phyloP scores from a whole-genome alignment of 83 land plant genomes.

The Picea engelmannii region DNA sequence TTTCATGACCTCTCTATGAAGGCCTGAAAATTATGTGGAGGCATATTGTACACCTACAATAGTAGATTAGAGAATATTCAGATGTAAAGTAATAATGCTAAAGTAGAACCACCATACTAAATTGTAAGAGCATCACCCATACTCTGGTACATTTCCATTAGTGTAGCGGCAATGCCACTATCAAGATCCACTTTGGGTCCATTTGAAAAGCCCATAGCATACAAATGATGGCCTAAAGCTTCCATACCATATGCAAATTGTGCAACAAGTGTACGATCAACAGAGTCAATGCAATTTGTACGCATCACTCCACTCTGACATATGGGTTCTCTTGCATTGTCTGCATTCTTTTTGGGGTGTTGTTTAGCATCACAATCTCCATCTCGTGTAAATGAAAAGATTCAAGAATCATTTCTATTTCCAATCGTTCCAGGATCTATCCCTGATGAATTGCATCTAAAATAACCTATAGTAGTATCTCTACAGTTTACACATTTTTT shows the following conservation, averaged over 20 bases:
- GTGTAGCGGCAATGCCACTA: slow-evolving; percentile 75
- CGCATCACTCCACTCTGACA: no score
- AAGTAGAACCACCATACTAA: slow-evolving; percentile 89
- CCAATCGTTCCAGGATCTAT: slow-evolving; percentile 47
- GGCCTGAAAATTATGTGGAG: background rate
- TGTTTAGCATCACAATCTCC: no score
- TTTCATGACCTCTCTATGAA: slow-evolving; percentile 85
- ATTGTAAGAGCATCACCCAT: slow-evolving; percentile 98
- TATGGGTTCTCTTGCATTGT: no score
- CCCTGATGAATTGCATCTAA: background rate
- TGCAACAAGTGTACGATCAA: no score
- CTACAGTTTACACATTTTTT: slow-evolving; percentile 18
- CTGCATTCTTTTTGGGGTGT: no score
- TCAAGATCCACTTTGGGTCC: no score
- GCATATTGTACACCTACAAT: background rate
- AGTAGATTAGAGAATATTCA: no score
- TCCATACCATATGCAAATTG: no score
- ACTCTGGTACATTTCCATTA: slow-evolving; percentile 95
- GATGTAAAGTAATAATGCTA: no score
- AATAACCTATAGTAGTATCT: slow-evolving; percentile 32
- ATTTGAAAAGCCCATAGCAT: no score
- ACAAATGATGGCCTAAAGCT: no score
- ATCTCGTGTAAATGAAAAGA: background rate
- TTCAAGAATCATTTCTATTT: slow-evolving; percentile 16
- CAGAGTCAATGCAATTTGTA: no score